A percentile compares a stretch with the other conserved stretches of the same genome.
These are phyloP conservation scores for Marasmius fiardii DNA, from an alignment of 1,284 basidiomycete genomes.

Conservation along the genomic window DNA sequence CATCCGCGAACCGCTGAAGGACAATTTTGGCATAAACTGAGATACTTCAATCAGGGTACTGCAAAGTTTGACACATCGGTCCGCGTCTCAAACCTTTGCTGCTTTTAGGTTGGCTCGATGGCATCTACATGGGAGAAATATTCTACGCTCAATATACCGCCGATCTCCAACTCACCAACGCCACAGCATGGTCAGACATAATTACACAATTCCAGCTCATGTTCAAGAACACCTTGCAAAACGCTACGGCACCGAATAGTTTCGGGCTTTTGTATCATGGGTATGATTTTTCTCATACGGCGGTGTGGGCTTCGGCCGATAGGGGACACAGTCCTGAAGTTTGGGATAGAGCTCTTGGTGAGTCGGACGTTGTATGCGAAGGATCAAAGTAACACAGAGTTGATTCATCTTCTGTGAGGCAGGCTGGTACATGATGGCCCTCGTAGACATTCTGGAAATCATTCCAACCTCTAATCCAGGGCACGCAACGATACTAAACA, in stretches of 20 bases:
- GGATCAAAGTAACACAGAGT: not conserved
- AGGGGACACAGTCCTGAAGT: slow-evolving; percentile 46
- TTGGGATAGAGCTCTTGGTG: slow-evolving; percentile 43
- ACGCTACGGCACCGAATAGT: slow-evolving; percentile 31
- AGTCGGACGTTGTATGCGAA: not conserved
- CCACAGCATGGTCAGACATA: slow-evolving; percentile 44
- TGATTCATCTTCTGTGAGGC: not conserved
- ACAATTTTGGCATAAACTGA: slow-evolving; percentile 42
- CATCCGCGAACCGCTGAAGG: slow-evolving; percentile 41
- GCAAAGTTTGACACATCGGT: not conserved
- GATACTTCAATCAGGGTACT: slow-evolving; percentile 39
- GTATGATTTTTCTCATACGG: slow-evolving; percentile 40
- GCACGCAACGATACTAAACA: slow-evolving; percentile 26
- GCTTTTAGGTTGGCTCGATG: slow-evolving; percentile 41
- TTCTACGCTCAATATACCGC: slow-evolving; percentile 42
- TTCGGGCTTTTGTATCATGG: slow-evolving; percentile 46
- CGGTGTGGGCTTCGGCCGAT: slow-evolving; percentile 41
- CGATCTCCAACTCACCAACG: slow-evolving; percentile 33
- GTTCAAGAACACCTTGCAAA: slow-evolving; percentile 40
- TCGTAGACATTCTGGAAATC: slow-evolving; percentile 43
- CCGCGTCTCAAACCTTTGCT: not conserved
- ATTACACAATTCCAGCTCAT: slow-evolving; percentile 39
- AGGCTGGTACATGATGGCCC: slow-evolving; percentile 48
- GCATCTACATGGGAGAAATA: slow-evolving; percentile 46
- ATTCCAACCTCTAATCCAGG: slow-evolving; percentile 31